Evolutionary conservation across 352 stramenopile species (phyloP).

Genomic region (Pythium aquatile): DNA sequence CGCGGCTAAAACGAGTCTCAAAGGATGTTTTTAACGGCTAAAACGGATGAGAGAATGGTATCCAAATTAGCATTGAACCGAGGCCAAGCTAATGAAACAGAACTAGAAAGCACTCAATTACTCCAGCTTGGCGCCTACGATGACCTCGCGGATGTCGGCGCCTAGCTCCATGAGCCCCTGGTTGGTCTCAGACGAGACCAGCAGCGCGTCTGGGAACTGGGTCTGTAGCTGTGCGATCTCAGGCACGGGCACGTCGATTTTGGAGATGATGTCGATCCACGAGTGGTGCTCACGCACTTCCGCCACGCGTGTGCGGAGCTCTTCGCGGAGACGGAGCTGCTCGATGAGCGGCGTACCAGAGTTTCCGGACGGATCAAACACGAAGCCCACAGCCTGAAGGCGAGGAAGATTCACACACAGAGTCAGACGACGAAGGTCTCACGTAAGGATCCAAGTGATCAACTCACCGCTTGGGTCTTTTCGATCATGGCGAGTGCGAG

Average conservation of each 20-base stretch:
- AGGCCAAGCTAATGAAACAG: constrained; percentile 1
- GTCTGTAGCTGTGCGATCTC: constrained; percentile 39
- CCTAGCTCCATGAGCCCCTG: constrained; percentile 64
- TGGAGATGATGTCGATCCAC: constrained; percentile 88
- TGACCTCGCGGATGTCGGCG: constrained; percentile 47
- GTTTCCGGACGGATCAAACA: constrained; percentile 72
- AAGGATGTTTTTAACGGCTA: not conserved
- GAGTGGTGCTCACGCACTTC: constrained; percentile 40
- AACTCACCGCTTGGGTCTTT: constrained; percentile 38
- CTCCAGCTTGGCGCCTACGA: constrained; percentile 28
- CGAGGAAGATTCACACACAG: not conserved
- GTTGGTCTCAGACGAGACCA: constrained; percentile 77
- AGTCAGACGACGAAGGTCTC: not conserved
- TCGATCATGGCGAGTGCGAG: constrained; percentile 40
- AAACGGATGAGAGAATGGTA: not conserved
- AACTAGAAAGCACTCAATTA: not conserved
- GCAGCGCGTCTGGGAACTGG: constrained; percentile 29
- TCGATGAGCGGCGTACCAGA: constrained; percentile 64
- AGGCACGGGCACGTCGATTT: constrained; percentile 63
- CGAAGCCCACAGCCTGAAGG: constrained; percentile 74
- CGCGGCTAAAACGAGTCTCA: not conserved
- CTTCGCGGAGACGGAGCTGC: constrained; percentile 69
- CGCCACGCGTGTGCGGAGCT: constrained; percentile 55
- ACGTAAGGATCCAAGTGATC: not conserved
- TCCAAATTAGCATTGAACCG: not conserved